phyloP scores from a whole-genome alignment of 106 monocot species.

The Narthecium ossifragum region DNA sequence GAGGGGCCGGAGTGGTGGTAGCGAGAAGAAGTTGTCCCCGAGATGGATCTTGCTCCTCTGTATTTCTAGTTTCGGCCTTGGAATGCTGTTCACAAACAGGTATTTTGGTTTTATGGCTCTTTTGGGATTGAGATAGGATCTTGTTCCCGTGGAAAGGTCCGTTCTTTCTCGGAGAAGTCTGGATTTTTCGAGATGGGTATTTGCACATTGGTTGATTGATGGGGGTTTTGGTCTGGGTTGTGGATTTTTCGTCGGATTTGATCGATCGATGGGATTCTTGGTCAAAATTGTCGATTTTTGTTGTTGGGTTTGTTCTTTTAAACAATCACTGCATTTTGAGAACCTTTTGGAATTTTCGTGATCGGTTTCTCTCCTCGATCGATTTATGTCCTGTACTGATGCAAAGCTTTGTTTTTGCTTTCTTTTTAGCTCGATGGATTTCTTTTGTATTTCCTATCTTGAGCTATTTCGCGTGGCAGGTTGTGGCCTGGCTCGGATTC shows the following conservation, averaged over 20 bases:
- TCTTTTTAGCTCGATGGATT: no score
- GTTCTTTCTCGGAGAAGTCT: background rate
- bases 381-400: background rate
- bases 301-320: no score
- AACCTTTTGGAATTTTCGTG: background rate
- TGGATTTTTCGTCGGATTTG: no score
- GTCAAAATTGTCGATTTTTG: no score
- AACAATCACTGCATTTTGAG: background rate
- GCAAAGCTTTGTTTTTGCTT: background rate
- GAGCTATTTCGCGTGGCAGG: conserved; percentile 7
- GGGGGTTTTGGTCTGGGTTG: background rate
- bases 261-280: background rate
- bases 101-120: background rate
- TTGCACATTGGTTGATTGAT: background rate
- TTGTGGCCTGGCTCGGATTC: conserved; percentile 26
- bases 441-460: background rate
- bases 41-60: conserved; percentile 3
- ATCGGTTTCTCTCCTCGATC: background rate
- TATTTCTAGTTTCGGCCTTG: background rate
- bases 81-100: conserved; percentile 9
- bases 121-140: background rate
- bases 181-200: background rate
- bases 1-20: background rate
- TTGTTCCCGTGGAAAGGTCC: background rate
- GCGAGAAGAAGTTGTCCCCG: background rate